Evolutionary conservation across 257 asterid species (phyloP).

Genomic region (Verbascum thapsus): DNA sequence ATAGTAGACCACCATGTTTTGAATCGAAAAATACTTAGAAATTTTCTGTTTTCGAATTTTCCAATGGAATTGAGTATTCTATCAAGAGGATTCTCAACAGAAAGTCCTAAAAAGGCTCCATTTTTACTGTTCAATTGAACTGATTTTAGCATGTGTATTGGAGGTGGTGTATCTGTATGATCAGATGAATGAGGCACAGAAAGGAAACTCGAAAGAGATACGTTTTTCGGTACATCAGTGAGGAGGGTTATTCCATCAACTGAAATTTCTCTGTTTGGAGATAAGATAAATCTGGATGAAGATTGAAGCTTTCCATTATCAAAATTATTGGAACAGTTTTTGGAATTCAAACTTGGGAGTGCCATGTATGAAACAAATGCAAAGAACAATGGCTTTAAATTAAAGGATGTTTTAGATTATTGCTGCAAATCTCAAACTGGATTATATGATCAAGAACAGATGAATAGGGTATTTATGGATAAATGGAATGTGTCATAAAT

Average conservation of each 20-base stretch:
- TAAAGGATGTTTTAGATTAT: neutral
- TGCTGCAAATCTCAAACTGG: too few species aligned
- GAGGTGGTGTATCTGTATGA: slow-evolving; percentile 26
- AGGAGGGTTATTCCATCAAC: slow-evolving; percentile 37
- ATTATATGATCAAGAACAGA: neutral
- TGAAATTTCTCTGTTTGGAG: slow-evolving; percentile 28
- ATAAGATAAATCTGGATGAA: slow-evolving; percentile 32
- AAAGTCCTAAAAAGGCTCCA: slow-evolving; percentile 44
- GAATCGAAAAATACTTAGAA: slow-evolving; percentile 48
- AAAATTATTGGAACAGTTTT: slow-evolving; percentile 28
- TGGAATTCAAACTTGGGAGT: slow-evolving; percentile 31
- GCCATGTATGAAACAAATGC: slow-evolving; percentile 26
- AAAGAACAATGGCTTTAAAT: slow-evolving; percentile 10
- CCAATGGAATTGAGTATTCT: slow-evolving; percentile 45
- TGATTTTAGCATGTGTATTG: slow-evolving; percentile 25
- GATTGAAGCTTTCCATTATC: slow-evolving; percentile 14
- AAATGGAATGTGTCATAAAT: too few species aligned
- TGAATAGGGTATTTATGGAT: slow-evolving; percentile 29
- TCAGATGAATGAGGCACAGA: slow-evolving; percentile 30
- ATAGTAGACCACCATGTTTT: slow-evolving; percentile 58
- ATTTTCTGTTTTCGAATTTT: slow-evolving; percentile 33
- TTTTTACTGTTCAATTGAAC: slow-evolving; percentile 34
- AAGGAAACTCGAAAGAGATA: slow-evolving; percentile 34
- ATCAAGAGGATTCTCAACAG: slow-evolving; percentile 32
- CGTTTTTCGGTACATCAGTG: slow-evolving; percentile 35